A percentile compares a stretch with the other conserved stretches of the same genome.
Evolutionary conservation across 2,329 filamentous ascomycete genomes (phyloP).

Genomic region (Lecanosticta acicola): DNA sequence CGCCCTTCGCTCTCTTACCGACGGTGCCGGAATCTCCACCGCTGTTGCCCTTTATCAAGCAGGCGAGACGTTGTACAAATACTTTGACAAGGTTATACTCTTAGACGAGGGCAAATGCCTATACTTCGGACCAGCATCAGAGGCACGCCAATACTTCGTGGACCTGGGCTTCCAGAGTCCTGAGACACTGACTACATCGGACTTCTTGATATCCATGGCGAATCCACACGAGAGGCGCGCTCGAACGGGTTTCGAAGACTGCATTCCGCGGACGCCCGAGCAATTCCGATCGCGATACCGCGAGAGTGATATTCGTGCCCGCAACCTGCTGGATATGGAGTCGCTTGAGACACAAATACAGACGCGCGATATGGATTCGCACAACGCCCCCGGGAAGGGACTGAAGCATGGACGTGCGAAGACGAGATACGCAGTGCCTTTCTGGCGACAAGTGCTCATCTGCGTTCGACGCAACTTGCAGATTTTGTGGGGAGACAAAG

Average conservation of each 20-base stretch:
- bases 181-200: constrained; percentile 57
- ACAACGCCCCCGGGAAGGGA: too few relatives aligned
- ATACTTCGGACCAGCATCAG: constrained; percentile 55
- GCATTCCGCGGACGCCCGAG: too few relatives aligned
- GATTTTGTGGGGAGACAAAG: constrained; percentile 57
- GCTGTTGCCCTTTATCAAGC: constrained; percentile 66
- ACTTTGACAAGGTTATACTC: constrained; percentile 58
- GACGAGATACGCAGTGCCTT: too few relatives aligned
- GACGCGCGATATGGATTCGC: too few relatives aligned
- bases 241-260: neutral
- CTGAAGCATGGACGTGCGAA: too few relatives aligned
- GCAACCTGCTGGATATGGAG: too few relatives aligned
- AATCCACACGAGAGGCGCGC: neutral
- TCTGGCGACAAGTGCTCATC: too few relatives aligned
- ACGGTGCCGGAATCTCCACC: constrained; percentile 54
- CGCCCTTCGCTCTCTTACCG: constrained; percentile 58
- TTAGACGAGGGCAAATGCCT: constrained; percentile 60
- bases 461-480: too few relatives aligned
- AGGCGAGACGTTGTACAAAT: constrained; percentile 60
- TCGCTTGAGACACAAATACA: too few relatives aligned
- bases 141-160: constrained; percentile 60
- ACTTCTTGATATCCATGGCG: constrained; percentile 51
- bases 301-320: too few relatives aligned
- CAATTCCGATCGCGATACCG: too few relatives aligned
- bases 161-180: constrained; percentile 56